Evolutionary conservation across 352 stramenopile genomes (phyloP).

Genomic region (Globisporangium solare): DNA sequence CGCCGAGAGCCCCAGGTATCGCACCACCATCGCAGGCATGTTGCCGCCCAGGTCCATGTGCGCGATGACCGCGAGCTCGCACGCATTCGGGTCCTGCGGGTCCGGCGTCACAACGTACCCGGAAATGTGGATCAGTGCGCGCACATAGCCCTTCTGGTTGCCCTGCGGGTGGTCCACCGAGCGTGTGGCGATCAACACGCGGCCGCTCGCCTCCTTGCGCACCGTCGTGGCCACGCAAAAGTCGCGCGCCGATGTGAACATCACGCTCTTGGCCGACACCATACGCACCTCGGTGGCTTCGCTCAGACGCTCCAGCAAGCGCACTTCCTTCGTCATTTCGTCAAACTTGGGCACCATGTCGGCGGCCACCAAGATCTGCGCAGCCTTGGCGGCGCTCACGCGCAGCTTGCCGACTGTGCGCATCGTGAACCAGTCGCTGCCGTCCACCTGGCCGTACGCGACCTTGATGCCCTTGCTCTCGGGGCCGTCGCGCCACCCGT

Average conservation of each 20-base stretch:
- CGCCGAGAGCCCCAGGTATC: conserved; percentile 67
- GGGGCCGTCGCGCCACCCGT: conserved; percentile 62
- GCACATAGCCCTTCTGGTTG: conserved; percentile 42
- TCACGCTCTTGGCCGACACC: conserved; percentile 59
- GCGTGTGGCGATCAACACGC: conserved; percentile 64
- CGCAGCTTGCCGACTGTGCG: conserved; percentile 53
- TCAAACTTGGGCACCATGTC: conserved; percentile 75
- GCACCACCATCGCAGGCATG: conserved; percentile 63
- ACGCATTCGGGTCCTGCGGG: conserved; percentile 52
- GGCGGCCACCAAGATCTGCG: conserved; percentile 38
- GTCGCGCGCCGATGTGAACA: conserved; percentile 73
- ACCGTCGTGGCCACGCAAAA: conserved; percentile 68
- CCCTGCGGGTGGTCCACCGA: conserved; percentile 56
- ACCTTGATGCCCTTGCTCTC: conserved; percentile 70
- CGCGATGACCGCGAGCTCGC: conserved; percentile 62
- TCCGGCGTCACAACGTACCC: conserved; percentile 69
- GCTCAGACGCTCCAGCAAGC: conserved; percentile 54
- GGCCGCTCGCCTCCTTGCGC: conserved; percentile 37
- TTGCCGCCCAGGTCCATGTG: conserved; percentile 78
- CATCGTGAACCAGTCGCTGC: conserved; percentile 70
- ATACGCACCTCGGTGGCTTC: conserved; percentile 59
- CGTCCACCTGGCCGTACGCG: conserved; percentile 55
- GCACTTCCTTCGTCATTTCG: conserved; percentile 76
- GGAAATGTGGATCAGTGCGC: conserved; percentile 47
- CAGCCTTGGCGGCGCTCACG: conserved; percentile 45